Evolutionary conservation across 257 asterid species (phyloP).

Genomic region (Solanum pimpinellifolium): DNA sequence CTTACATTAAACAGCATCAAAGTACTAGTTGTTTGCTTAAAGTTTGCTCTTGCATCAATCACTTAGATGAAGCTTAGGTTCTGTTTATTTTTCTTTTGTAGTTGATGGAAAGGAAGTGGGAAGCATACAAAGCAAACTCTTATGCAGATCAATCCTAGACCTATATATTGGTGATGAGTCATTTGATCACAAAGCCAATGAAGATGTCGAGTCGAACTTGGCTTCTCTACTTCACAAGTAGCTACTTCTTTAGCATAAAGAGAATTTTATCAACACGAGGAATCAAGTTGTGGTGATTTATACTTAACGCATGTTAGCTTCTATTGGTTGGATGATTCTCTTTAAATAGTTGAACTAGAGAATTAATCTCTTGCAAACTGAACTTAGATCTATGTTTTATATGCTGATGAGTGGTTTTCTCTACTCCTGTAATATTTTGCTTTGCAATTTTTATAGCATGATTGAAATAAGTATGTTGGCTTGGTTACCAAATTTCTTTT

Average conservation of each 20-base stretch:
- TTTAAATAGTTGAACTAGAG: background rate
- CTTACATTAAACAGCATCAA: too few relatives aligned
- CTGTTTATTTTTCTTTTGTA: slow-evolving; percentile 10
- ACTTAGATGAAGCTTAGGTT: background rate
- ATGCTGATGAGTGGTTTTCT: background rate
- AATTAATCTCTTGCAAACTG: background rate
- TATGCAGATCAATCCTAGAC: slow-evolving; percentile 73
- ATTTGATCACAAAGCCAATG: slow-evolving; percentile 76
- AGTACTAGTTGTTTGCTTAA: background rate
- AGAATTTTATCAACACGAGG: background rate
- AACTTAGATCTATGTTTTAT: background rate
- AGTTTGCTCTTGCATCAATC: background rate
- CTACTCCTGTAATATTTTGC: background rate
- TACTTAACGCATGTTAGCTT: background rate
- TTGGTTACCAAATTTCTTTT: background rate
- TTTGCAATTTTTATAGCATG: background rate
- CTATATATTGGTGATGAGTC: slow-evolving; percentile 79
- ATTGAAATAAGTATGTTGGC: background rate
- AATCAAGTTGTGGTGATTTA: background rate
- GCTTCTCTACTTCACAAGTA: slow-evolving; percentile 50
- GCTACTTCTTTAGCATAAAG: background rate
- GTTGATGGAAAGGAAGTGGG: slow-evolving; percentile 91
- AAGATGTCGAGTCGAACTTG: slow-evolving; percentile 55
- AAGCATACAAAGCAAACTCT: slow-evolving; percentile 62
- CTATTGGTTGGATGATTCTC: background rate